These are phyloP conservation scores for Fomes fomentarius DNA, from an alignment of 1,284 basidiomycete genomes.

Conservation along the genomic window DNA sequence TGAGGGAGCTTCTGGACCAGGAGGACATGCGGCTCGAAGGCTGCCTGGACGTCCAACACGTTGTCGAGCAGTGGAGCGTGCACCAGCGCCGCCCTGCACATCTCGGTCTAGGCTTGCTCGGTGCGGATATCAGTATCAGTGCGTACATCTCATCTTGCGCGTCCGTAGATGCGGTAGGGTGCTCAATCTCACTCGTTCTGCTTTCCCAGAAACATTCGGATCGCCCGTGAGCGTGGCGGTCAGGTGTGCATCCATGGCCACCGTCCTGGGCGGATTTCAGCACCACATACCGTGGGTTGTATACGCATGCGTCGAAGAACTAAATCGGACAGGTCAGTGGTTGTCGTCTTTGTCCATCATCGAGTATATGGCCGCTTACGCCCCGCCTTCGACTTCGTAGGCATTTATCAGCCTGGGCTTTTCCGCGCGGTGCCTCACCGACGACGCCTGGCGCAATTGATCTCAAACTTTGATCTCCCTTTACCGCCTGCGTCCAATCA, in stretches of 20 bases:
- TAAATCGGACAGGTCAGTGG: conserved; percentile 55
- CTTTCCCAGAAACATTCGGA: conserved; percentile 49
- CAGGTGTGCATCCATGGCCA: conserved; percentile 47
- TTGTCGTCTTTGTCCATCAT: neutral
- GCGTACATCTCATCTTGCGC: neutral
- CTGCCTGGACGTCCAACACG: conserved; percentile 40
- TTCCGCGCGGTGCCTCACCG: conserved; percentile 46
- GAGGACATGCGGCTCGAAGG: conserved; percentile 29
- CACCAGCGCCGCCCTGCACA: neutral
- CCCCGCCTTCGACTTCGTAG: conserved; percentile 26
- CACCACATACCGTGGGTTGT: conserved; percentile 59
- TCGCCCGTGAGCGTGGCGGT: conserved; percentile 48
- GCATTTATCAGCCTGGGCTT: conserved; percentile 49
- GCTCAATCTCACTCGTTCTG: neutral
- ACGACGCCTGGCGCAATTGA: conserved; percentile 39
- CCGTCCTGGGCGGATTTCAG: conserved; percentile 53
- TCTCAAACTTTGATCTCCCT: conserved; percentile 38
- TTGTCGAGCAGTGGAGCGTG: conserved; percentile 34
- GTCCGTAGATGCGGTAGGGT: neutral
- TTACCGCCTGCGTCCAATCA: conserved; percentile 20
- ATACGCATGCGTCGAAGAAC: conserved; percentile 59
- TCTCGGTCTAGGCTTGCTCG: neutral
- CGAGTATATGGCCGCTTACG: neutral
- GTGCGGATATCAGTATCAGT: conserved; percentile 11
- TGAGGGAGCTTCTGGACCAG: conserved; percentile 25